These are phyloP conservation scores for Antrodiella citrinella DNA, from an alignment of 768 basidiomycete genomes.

Conservation along the genomic window DNA sequence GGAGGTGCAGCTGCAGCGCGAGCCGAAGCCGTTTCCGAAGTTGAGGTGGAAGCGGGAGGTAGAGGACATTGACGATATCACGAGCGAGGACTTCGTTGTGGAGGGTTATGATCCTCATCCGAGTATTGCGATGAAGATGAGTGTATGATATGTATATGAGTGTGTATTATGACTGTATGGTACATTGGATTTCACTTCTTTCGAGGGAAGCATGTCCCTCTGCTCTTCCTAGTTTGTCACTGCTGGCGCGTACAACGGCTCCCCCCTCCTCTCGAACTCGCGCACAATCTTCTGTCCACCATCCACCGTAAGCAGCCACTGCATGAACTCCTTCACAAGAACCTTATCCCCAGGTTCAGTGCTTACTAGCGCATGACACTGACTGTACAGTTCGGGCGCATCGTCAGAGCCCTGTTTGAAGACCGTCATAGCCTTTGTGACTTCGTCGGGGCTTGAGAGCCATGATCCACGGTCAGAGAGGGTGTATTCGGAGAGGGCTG, in stretches of 20 bases:
- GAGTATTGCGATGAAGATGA: conserved; percentile 94
- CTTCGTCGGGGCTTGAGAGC: conserved; percentile 30
- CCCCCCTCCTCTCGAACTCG: conserved; percentile 29
- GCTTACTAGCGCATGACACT: conserved; percentile 36
- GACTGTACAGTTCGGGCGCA: conserved; percentile 33
- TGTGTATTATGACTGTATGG: too few species aligned
- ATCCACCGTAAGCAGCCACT: conserved; percentile 31
- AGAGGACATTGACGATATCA: conserved; percentile 72
- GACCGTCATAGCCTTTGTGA: conserved; percentile 26
- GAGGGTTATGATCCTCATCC: conserved; percentile 83
- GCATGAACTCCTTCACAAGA: conserved; percentile 29
- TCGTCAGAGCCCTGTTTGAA: conserved; percentile 36
- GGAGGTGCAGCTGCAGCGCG: conserved; percentile 66
- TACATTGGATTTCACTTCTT: too few species aligned
- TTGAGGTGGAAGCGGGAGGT: conserved; percentile 64
- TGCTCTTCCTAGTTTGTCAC: too few species aligned
- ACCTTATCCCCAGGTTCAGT: conserved; percentile 16
- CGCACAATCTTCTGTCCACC: conserved; percentile 36
- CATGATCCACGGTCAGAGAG: conserved; percentile 44
- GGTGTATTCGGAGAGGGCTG: conserved; percentile 42
- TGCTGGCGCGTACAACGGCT: conserved; percentile 25
- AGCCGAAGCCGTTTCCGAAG: conserved; percentile 78
- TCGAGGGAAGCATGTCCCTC: too few species aligned
- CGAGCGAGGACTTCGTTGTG: conserved; percentile 71
- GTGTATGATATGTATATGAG: too few species aligned